Conservation (phyloP, 2,329 filamentous ascomycete genomes). For the Calonectria hawksworthii region DNA sequence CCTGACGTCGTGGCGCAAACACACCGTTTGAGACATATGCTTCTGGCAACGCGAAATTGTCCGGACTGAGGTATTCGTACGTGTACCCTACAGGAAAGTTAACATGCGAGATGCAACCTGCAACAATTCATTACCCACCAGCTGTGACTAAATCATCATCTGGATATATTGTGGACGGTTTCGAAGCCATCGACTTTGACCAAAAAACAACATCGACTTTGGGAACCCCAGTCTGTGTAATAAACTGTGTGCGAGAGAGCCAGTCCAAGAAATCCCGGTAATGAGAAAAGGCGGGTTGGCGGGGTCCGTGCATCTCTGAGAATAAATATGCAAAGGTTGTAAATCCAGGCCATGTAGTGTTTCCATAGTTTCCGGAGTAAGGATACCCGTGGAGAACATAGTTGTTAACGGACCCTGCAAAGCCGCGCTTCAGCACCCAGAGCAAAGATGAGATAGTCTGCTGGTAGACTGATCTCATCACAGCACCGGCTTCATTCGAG, state of each 20-base stretch:
- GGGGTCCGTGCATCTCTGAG: neutral
- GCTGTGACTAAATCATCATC: neutral
- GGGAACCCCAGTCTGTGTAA: neutral
- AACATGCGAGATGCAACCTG: neutral
- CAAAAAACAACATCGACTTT: neutral
- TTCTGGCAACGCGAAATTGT: neutral
- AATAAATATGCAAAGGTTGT: slow-evolving; percentile 1
- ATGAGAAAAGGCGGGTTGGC: neutral
- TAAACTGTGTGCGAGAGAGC: neutral
- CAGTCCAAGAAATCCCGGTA: neutral
- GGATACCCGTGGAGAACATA: neutral
- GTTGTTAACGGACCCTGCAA: neutral
- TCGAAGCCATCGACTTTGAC: neutral
- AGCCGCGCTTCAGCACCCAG: neutral
- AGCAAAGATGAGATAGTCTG: neutral
- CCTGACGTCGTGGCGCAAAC: neutral
- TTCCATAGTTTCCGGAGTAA: neutral
- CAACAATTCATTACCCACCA: neutral
- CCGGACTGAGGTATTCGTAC: neutral
- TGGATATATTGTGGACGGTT: neutral
- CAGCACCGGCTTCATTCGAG: neutral
- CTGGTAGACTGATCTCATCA: neutral
- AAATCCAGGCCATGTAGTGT: neutral
- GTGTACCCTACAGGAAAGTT: neutral
- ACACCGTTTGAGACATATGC: neutral